phyloP scores from a whole-genome alignment of 192 early-diverging fungal genomes.

The Glomus cerebriforme region DNA sequence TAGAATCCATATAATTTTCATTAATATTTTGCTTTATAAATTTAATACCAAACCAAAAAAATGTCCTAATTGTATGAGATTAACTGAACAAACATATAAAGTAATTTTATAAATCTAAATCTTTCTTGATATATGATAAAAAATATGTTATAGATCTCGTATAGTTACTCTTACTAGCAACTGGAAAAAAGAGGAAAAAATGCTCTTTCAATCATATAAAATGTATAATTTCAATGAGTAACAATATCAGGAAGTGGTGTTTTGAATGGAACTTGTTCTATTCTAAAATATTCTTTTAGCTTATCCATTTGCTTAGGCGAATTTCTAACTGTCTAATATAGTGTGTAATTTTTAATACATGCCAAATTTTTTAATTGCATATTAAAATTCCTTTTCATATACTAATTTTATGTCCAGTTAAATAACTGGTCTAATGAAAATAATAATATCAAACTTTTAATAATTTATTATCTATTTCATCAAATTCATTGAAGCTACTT shows the following conservation, averaged over 20 bases:
- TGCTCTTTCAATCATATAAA: background rate
- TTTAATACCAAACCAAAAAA: background rate
- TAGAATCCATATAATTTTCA: background rate
- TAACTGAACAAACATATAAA: background rate
- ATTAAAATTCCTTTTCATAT: background rate
- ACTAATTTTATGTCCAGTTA: background rate
- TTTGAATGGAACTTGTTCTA: too few species aligned
- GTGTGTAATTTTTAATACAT: too few species aligned
- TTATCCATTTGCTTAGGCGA: too few species aligned
- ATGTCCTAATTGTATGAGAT: background rate
- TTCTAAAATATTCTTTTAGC: too few species aligned
- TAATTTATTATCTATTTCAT: too few species aligned
- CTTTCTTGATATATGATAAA: background rate
- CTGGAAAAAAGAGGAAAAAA: background rate
- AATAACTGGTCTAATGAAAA: background rate
- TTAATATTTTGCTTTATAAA: slow-evolving; percentile 5
- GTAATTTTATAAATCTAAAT: background rate
- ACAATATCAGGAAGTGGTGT: too few species aligned
- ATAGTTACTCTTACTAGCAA: too few species aligned
- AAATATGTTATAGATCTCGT: too few species aligned
- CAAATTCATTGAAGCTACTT: too few species aligned
- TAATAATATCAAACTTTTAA: background rate
- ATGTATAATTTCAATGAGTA: too few species aligned
- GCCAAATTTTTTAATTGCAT: background rate
- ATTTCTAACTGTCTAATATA: too few species aligned